These are phyloP conservation scores for Calonectria ilicicola DNA, from an alignment of 2,329 filamentous ascomycete genomes.

Conservation along the genomic window DNA sequence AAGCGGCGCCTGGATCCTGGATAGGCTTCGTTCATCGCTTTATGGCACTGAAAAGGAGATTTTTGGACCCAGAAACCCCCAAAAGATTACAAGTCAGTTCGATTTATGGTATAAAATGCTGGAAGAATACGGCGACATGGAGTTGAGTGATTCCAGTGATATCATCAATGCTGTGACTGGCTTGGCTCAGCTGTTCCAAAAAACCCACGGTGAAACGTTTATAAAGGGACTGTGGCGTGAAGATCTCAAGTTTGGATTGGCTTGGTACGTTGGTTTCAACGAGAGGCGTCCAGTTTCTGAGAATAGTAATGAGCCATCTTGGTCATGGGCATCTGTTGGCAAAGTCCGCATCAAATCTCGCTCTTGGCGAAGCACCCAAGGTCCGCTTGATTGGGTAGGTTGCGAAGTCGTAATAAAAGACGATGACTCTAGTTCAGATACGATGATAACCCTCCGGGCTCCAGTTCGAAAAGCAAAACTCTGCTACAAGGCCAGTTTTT, in stretches of 20 bases:
- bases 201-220: neutral
- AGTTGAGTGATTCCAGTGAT: constrained; percentile 6
- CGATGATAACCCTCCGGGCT: neutral
- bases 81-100: neutral
- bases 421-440: neutral
- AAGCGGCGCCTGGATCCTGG: neutral
- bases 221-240: constrained; percentile 13
- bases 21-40: neutral
- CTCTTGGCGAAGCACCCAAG: neutral
- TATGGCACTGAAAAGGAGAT: neutral
- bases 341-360: constrained; percentile 24
- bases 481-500: neutral
- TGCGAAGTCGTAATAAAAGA: neutral
- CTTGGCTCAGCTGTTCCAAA: neutral
- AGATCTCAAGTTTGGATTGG: constrained; percentile 13
- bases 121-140: constrained; percentile 22
- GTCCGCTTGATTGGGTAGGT: neutral
- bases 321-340: constrained; percentile 30
- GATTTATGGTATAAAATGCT: constrained; percentile 26
- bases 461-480: neutral
- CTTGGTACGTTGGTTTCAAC: constrained; percentile 14
- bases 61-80: neutral
- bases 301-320: constrained; percentile 5
- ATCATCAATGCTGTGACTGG: constrained; percentile 23
- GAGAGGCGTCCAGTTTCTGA: neutral